These are phyloP conservation scores for Suillus americanus DNA, from an alignment of 768 basidiomycete species.

Conservation along the genomic window DNA sequence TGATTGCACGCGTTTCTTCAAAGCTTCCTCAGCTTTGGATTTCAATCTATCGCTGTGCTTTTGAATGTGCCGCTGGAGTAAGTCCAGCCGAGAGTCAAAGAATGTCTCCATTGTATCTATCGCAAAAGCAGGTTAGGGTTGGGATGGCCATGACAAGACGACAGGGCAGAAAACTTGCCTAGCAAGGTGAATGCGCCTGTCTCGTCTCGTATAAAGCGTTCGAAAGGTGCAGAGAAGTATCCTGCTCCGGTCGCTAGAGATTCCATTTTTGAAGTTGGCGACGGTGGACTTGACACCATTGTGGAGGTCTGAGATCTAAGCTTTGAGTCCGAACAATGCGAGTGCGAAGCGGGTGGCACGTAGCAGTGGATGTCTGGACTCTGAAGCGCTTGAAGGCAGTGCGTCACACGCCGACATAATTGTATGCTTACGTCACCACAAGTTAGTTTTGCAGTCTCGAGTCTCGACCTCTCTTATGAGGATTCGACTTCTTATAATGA, in stretches of 20 bases:
- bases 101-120: slow-evolving; percentile 93
- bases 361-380: slow-evolving; percentile 7
- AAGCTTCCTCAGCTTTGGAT: slow-evolving; percentile 76
- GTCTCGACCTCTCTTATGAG: neutral
- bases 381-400: slow-evolving; percentile 1
- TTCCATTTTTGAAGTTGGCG: slow-evolving; percentile 35
- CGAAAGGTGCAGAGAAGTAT: slow-evolving; percentile 69
- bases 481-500: neutral
- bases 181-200: slow-evolving; percentile 81
- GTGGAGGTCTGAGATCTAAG: slow-evolving; percentile 7
- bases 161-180: slow-evolving; percentile 46
- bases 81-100: slow-evolving; percentile 87
- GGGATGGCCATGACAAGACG: neutral
- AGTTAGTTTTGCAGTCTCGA: neutral
- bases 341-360: neutral
- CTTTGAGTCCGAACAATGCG: slow-evolving; percentile 3
- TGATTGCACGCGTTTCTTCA: slow-evolving; percentile 58
- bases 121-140: neutral
- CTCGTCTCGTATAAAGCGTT: slow-evolving; percentile 74
- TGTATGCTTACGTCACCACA: neutral
- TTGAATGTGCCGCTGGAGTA: slow-evolving; percentile 80
- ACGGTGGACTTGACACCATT: slow-evolving; percentile 39
- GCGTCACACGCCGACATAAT: neutral
- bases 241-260: slow-evolving; percentile 35
- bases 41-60: slow-evolving; percentile 86